Conservation (phyloP, 1,284 basidiomycete genomes). For the Bondarzewia mesenterica region DNA sequence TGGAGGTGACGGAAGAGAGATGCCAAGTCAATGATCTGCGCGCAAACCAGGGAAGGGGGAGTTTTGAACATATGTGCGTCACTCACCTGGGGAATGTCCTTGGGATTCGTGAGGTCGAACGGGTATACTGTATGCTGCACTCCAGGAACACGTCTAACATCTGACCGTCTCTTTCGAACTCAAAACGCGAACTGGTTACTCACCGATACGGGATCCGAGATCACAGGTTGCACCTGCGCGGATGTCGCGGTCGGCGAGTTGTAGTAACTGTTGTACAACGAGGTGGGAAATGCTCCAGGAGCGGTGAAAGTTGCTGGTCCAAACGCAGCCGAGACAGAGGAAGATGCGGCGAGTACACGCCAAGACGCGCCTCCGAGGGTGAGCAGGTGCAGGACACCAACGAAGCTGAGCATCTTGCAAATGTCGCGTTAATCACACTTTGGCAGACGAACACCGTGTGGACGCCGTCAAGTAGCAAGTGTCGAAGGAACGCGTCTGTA, state of each 20-base stretch:
- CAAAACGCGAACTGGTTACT: conserved; percentile 8
- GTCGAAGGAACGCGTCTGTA: too few relatives aligned
- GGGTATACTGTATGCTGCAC: conserved; percentile 49
- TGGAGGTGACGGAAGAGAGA: too few relatives aligned
- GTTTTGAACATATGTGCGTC: neutral
- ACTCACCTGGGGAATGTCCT: conserved; percentile 39
- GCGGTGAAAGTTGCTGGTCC: conserved; percentile 46
- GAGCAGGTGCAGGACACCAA: neutral
- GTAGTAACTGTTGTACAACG: conserved; percentile 55
- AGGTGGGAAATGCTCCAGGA: conserved; percentile 59
- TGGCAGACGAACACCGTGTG: too few relatives aligned
- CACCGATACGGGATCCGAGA: conserved; percentile 60
- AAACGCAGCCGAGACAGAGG: conserved; percentile 8
- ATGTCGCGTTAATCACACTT: too few relatives aligned
- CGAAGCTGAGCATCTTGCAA: neutral
- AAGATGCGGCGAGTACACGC: neutral
- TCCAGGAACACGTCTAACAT: neutral
- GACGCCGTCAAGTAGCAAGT: too few relatives aligned
- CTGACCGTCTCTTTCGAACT: neutral
- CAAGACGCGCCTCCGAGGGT: neutral
- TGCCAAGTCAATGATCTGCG: too few relatives aligned
- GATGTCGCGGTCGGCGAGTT: conserved; percentile 64
- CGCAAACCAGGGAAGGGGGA: too few relatives aligned
- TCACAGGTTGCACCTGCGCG: conserved; percentile 61
- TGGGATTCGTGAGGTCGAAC: conserved; percentile 49